Evolutionary conservation across 805 yeast species (phyloP), one percentile per base, ranked within the genome.

Genomic region (Suhomyces sp.): DNA sequence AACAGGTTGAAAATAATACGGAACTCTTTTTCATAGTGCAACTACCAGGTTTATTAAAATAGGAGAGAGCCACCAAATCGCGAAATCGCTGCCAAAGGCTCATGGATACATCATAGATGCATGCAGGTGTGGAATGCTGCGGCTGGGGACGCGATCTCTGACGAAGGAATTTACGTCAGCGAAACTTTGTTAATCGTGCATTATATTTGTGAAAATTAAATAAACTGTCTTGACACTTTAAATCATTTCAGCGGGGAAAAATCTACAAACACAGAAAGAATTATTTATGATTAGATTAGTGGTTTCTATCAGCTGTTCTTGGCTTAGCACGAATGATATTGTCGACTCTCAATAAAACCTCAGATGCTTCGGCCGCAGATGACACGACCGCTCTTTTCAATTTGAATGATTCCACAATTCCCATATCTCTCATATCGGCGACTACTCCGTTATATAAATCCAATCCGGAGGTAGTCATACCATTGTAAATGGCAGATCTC

Each of bases 361-460:
- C 98, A 4, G 98, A 96, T 29, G 99, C 99, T 75, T 94, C 99
- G n/a, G 96, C 79, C 4, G 99, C 98, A 45, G 96, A 86, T 12
- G 91, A 82, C 15, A 94, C 97, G 13, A 96, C 99, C 2, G 97
- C 96, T 57, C 83, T 80, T 75, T 94, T 94, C 69, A 94, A 80
- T 72, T 92, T 93, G 73, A 80, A 94, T 57, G 96, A 85, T 74
- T 94, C 99, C 48, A 94, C 91, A 60, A 93, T 82, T 20, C 98
- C 99, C 60, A 86, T 72, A 56, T 91, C 94, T 69, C 96, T 83
- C 96, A 94, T 93, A 68, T 94, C 99, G 12, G 91, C 96, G 55
- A 94, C 85, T 43, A 70, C 76, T 56, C 99, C 99, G 40, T 78
- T 78, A 66, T 88, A 84, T 62, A 94, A 80, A 66, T 94, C 96